A percentile compares a stretch with the other conserved stretches of the same genome.
These are phyloP conservation scores for Postia placenta DNA, from an alignment of 768 basidiomycete species.

Conservation along the genomic window DNA sequence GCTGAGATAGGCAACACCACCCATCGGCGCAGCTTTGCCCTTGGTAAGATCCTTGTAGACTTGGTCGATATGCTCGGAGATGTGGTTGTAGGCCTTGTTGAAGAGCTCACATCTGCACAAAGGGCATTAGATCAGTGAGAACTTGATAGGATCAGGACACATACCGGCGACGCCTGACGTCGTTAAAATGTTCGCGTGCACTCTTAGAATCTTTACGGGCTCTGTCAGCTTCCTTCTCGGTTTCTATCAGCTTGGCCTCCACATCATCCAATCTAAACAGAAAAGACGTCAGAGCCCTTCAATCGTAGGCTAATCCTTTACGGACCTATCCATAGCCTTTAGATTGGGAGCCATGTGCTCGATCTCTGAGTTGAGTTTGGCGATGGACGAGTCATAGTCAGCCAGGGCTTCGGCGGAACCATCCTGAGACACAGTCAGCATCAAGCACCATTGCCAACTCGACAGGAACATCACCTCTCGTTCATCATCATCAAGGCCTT, in stretches of 20 bases:
- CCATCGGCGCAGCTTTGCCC: constrained; percentile 88
- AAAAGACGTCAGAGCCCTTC: not conserved
- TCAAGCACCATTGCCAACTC: not conserved
- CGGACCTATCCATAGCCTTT: constrained; percentile 89
- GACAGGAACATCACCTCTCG: constrained; percentile 40
- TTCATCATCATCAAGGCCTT: constrained; percentile 66
- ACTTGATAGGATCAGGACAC: not conserved
- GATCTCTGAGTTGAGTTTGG: constrained; percentile 71
- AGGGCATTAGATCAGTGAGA: not conserved
- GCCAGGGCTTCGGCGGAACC: constrained; percentile 58
- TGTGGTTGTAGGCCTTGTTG: constrained; percentile 94
- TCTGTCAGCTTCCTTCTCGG: constrained; percentile 89
- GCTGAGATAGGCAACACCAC: constrained; percentile 94
- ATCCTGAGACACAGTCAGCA: constrained; percentile 36
- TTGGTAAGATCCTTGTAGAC: constrained; percentile 99
- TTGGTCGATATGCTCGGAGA: constrained; percentile 88
- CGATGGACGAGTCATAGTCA: constrained; percentile 67
- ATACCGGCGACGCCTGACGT: constrained; percentile 76
- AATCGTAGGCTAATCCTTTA: not conserved
- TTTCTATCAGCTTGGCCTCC: constrained; percentile 77
- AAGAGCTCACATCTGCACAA: constrained; percentile 67
- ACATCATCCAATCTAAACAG: constrained; percentile 70
- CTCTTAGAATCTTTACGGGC: constrained; percentile 84
- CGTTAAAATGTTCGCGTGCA: constrained; percentile 90
- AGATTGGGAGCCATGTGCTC: constrained; percentile 94